Base-by-base conservation (phyloP, 116 monocot genomes). In the Cymodocea nodosa region DNA sequence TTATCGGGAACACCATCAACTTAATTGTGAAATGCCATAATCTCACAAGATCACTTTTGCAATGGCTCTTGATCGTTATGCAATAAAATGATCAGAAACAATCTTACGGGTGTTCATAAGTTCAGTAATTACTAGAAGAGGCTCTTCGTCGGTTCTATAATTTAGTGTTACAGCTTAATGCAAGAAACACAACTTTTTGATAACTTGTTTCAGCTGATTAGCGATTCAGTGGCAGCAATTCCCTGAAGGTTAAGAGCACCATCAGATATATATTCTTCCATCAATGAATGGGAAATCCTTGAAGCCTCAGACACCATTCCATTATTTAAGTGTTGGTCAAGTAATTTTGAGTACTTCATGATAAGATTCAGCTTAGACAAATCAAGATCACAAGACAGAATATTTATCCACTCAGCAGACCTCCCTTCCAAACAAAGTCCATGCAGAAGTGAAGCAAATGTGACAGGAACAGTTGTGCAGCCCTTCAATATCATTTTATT, bases 381-480 rank as follows among this genome's bases (percentile, higher is more conserved):
- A 30, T 74, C 59, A 67, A 87, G 83, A 56, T 83, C 59, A 72
- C 63, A 72, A 69, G 76, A 63, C 65, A 87, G 23, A 60, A 83
- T 37, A 52, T 35, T 51, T 51, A 65, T 77, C 87, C 87, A 87
- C 3, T 95, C 79, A 14, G 15, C 37, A 52, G 77, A 74, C 68
- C 68, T 85, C 65, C 83, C 87, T 76, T 74, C 72, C 65, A 62
- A 66, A 81, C 85, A 90, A 68, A 87, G 65, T 54, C 85, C 87
- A 78, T 83, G 68, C n/a, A 95, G 79, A 70, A 95, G 81, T 51
- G 70, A 83, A 78, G 85, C 61, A 73, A 77, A 74, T 50, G 84
- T 81, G 7, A 95, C 60, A 52, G 68, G 70, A 76, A 81, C 77
- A 6, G 81, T 73, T 3, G 36, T 61, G 56, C 61, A 82, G 10